Percentiles rank a stretch among this genome's conserved stretches.
Conservation (phyloP, 768 basidiomycete genomes). For the Mrakia frigida region DNA sequence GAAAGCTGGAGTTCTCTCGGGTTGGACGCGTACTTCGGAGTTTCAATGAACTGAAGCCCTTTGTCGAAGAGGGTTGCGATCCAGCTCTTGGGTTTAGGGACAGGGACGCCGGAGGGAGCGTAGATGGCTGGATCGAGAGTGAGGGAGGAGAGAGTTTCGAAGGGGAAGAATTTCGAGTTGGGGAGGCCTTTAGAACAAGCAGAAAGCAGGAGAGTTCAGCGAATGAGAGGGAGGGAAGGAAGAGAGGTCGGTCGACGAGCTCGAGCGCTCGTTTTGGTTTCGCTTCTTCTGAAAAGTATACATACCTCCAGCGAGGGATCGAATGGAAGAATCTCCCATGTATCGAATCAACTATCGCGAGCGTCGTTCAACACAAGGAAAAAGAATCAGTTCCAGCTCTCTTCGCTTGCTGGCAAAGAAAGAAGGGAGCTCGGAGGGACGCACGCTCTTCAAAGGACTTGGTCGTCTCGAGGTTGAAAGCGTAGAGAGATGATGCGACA, state of each 20-base stretch:
- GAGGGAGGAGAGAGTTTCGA: slow-evolving; percentile 57
- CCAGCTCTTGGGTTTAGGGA: slow-evolving; percentile 35
- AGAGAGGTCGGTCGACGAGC: not conserved
- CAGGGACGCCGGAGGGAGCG: slow-evolving; percentile 47
- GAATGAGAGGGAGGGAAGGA: not conserved
- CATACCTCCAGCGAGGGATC: slow-evolving; percentile 23
- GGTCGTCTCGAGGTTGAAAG: slow-evolving; percentile 51
- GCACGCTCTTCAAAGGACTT: slow-evolving; percentile 56
- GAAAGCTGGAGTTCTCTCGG: slow-evolving; percentile 53
- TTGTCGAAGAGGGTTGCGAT: slow-evolving; percentile 40
- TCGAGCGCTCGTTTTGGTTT: too few relatives aligned
- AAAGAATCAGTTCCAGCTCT: not conserved
- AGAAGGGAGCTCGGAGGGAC: slow-evolving; percentile 38
- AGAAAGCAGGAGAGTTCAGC: not conserved
- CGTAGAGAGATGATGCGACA: slow-evolving; percentile 66
- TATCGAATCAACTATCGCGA: slow-evolving; percentile 15
- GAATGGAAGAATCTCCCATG: slow-evolving; percentile 11
- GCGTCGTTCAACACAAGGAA: not conserved
- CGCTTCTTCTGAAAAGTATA: not conserved
- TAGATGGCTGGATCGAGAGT: slow-evolving; percentile 51
- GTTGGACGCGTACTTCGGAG: slow-evolving; percentile 54
- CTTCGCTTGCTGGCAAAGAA: not conserved
- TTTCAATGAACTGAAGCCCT: slow-evolving; percentile 44
- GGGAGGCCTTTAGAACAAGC: slow-evolving; percentile 13
- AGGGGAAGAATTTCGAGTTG: slow-evolving; percentile 49